Base-by-base conservation (phyloP, 1,284 basidiomycete species). In the Earliella scabrosa region DNA sequence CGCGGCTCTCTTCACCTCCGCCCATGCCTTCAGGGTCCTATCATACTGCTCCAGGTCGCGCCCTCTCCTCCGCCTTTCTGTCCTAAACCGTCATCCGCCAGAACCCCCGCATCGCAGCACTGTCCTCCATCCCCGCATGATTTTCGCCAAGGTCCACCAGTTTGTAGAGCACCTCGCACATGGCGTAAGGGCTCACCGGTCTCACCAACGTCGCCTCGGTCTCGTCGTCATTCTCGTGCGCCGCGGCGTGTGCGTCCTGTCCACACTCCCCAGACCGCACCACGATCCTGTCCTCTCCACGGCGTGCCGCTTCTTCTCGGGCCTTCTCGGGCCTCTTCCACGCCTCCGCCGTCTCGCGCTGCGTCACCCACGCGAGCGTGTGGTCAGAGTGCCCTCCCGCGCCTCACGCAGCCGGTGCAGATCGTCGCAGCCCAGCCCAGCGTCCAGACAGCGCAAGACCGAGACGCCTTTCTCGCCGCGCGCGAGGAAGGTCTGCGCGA, bases 31-130 rank as follows among this genome's bases (percentile, higher is more conserved):
- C 23, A 44, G 6, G 21, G 41, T 44, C 39, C 54, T 40, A n/a
- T 54, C 48, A 39, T 58, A 54, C 39, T 58, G 52, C 21, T 27
- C 16, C n/a, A n/a, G 26, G 27, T 36, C 43, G 20, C 56, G 27
- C 32, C 18, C 38, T 8, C 24, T 27, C 26, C n/a, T 27, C 31
- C 31, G 46, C 34, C n/a, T 44, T 34, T 21, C 20, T 23, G 21
- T 35, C 26, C 11, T n/a, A 3, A 11, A 11, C 39, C 11, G n/a
- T 16, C 11, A 9, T 3, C 8, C 26, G 7, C 24, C 43, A 14
- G 18, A 8, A 3, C 35, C 14, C 3, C 2, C 32, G 16, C 20
- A 43, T 41, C 8, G 53, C 38, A n/a, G n/a, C n/a, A n/a, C 5
- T 10, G 21, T 49, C 36, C 45, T 58, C 56, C 39, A 16, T 2